phyloP scores from a whole-genome alignment of 2,329 filamentous ascomycete genomes.

The Diaporthe sp. region DNA sequence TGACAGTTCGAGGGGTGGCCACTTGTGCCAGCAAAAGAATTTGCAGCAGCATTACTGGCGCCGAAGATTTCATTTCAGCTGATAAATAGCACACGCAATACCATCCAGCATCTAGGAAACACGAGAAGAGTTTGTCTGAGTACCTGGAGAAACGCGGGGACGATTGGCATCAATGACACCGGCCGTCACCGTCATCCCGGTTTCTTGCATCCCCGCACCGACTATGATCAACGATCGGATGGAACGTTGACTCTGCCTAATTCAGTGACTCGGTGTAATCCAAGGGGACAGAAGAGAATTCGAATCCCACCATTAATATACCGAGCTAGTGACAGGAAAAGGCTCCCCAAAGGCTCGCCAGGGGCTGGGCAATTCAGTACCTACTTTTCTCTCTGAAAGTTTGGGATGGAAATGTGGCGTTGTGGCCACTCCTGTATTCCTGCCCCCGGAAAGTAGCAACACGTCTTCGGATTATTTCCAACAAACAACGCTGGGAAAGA shows the following conservation, averaged over 20 bases:
- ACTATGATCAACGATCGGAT: conserved; percentile 1
- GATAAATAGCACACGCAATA: background rate
- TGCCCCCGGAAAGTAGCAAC: background rate
- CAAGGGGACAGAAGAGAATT: too few species aligned
- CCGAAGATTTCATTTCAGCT: background rate
- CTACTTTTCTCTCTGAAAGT: too few species aligned
- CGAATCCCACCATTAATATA: too few species aligned
- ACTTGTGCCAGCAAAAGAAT: background rate
- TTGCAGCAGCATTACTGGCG: background rate
- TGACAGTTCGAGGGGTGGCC: background rate
- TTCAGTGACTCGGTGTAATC: background rate
- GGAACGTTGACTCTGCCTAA: conserved; percentile 14
- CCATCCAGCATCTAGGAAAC: background rate
- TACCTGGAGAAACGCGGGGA: background rate
- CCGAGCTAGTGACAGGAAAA: background rate
- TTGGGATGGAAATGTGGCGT: background rate
- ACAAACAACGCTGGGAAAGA: background rate
- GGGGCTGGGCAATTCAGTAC: background rate
- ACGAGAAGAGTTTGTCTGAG: background rate
- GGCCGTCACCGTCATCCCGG: background rate
- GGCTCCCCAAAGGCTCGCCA: too few species aligned
- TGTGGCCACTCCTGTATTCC: background rate
- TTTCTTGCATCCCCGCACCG: background rate
- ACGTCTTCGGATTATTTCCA: too few species aligned
- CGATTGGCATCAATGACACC: conserved; percentile 1